These are phyloP conservation scores for Candida frijolesensis DNA, from an alignment of 1,139 yeast genomes.

Conservation along the genomic window DNA sequence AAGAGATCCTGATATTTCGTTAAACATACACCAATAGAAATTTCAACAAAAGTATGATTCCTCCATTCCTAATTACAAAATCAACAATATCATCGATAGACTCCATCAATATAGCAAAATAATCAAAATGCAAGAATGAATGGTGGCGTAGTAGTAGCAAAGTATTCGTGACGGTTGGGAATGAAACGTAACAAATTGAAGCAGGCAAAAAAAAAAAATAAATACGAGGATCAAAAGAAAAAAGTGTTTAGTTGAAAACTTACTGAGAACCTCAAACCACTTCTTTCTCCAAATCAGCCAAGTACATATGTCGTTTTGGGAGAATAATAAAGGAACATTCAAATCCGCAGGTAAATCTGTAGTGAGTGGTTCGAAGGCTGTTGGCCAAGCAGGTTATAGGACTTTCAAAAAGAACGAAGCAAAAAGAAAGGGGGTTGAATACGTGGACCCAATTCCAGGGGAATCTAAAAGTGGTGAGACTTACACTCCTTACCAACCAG, in stretches of 20 bases:
- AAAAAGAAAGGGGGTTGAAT: slow-evolving; percentile 23
- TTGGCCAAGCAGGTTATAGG: slow-evolving; percentile 50
- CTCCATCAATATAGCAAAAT: slow-evolving; percentile 10
- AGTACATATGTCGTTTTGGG: slow-evolving; percentile 2
- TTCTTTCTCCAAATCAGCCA: neutral
- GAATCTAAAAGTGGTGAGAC: slow-evolving; percentile 5
- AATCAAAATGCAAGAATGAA: neutral
- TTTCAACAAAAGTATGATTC: slow-evolving; percentile 8
- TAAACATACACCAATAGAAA: slow-evolving; percentile 12
- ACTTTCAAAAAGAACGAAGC: slow-evolving; percentile 49
- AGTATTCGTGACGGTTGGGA: neutral
- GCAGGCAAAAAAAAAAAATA: neutral
- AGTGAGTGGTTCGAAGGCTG: slow-evolving; percentile 50
- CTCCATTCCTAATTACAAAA: slow-evolving; percentile 7
- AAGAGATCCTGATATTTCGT: too few relatives aligned
- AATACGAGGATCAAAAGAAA: neutral
- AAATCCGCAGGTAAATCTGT: slow-evolving; percentile 51
- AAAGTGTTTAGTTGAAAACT: neutral
- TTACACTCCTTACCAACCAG: slow-evolving; percentile 5
- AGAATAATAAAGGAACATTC: slow-evolving; percentile 31
- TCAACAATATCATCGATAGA: slow-evolving; percentile 12
- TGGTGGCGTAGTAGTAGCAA: neutral
- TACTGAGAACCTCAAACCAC: neutral
- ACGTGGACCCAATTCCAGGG: slow-evolving; percentile 13
- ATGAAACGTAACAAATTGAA: too few relatives aligned